Evolutionary conservation across 202 grass and related monocot genomes (phyloP).

Genomic region (Eragrostis tef): DNA sequence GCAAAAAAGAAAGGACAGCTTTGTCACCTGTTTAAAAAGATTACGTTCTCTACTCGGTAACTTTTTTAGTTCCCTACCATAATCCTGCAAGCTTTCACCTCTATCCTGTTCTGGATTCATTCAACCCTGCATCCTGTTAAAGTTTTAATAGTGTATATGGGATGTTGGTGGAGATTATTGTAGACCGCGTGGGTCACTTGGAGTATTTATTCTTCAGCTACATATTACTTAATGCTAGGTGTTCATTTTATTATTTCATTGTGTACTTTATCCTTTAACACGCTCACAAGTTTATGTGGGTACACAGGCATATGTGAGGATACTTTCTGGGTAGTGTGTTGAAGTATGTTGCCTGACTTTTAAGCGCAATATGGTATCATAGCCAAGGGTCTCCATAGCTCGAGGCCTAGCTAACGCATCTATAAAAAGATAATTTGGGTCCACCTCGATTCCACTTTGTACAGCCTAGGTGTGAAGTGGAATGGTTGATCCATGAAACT

Average conservation of each 20-base stretch:
- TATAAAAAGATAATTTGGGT: not conserved
- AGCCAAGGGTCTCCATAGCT: not conserved
- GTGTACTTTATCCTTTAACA: not conserved
- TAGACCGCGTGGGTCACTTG: conserved; percentile 15
- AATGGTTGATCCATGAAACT: not conserved
- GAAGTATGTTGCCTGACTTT: not conserved
- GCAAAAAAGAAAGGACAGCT: conserved; percentile 87
- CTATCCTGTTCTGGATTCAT: conserved; percentile 4
- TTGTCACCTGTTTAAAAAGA: conserved; percentile 73
- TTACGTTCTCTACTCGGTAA: conserved; percentile 71
- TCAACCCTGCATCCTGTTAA: conserved; percentile 1
- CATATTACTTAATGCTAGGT: conserved; percentile 13
- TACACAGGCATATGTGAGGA: not conserved
- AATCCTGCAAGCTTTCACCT: not conserved
- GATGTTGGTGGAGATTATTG: conserved; percentile 22
- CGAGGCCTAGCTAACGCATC: not conserved
- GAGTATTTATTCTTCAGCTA: conserved; percentile 7
- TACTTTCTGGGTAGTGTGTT: not conserved
- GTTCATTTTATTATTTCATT: conserved; percentile 3
- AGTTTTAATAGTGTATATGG: conserved; percentile 13
- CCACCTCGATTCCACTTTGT: not conserved
- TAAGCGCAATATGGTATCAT: not conserved
- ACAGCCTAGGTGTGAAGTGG: no score
- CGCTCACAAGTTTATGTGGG: not conserved
- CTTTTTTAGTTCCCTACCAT: conserved; percentile 24